phyloP scores from a whole-genome alignment of 1,139 yeast genomes.

The Scheffersomyces titani region DNA sequence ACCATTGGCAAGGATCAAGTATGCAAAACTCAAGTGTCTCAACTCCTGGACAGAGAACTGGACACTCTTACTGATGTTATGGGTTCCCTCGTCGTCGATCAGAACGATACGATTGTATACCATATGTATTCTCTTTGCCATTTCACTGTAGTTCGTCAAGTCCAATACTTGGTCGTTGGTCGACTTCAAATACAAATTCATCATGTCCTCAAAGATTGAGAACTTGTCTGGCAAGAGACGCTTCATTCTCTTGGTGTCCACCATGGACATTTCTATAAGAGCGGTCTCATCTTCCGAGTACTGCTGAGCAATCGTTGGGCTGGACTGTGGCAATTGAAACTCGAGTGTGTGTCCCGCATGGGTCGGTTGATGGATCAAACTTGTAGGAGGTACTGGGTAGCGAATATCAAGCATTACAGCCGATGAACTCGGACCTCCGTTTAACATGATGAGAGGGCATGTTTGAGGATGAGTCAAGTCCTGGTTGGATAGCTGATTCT shows the following conservation, averaged over 20 bases:
- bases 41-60: constrained; percentile 10
- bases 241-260: constrained; percentile 11
- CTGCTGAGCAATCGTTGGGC: constrained; percentile 4
- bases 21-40: constrained; percentile 15
- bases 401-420: neutral
- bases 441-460: neutral
- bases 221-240: constrained; percentile 11
- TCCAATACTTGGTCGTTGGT: constrained; percentile 9
- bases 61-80: constrained; percentile 6
- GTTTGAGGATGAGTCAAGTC: neutral
- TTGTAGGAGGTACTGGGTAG: neutral
- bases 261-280: constrained; percentile 8
- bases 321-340: neutral
- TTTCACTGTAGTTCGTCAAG: constrained; percentile 5
- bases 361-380: neutral
- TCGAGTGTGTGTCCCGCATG: neutral
- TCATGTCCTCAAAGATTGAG: constrained; percentile 5
- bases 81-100: constrained; percentile 6
- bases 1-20: constrained; percentile 26
- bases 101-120: constrained; percentile 8
- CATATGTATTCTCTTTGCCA: constrained; percentile 4
- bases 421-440: neutral
- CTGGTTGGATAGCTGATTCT: neutral
- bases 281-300: constrained; percentile 4
- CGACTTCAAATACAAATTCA: constrained; percentile 5